Evolutionary conservation across 2,329 filamentous ascomycete species (phyloP).

Genomic region (Fusarium mundagurra): DNA sequence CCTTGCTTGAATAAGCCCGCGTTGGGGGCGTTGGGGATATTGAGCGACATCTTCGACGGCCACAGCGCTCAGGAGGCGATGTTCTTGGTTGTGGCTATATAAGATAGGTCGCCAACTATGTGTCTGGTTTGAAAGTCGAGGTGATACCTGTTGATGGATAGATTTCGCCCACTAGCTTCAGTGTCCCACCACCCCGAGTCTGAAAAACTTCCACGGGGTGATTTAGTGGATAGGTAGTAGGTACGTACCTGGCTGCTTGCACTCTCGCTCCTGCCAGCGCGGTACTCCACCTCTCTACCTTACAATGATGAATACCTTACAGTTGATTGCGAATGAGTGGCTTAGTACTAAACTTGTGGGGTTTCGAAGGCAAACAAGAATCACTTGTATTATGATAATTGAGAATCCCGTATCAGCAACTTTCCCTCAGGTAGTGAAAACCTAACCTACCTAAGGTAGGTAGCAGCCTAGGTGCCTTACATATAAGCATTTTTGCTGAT

Average conservation of each 20-base stretch:
- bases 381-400: background rate
- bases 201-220: slow-evolving; percentile 43
- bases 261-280: background rate
- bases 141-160: slow-evolving; percentile 32
- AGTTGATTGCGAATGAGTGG: background rate
- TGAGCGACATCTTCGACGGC: slow-evolving; percentile 81
- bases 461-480: background rate
- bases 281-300: background rate
- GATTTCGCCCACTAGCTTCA: slow-evolving; percentile 41
- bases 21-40: slow-evolving; percentile 94
- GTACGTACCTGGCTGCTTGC: slow-evolving; percentile 38
- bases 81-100: slow-evolving; percentile 31
- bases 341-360: background rate
- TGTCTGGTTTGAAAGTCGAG: slow-evolving; percentile 36
- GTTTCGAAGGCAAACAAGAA: background rate
- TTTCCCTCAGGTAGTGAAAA: background rate
- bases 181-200: slow-evolving; percentile 27
- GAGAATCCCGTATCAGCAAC: background rate
- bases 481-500: background rate
- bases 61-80: slow-evolving; percentile 29
- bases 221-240: slow-evolving; percentile 37
- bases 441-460: background rate
- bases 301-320: background rate
- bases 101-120: slow-evolving; percentile 20
- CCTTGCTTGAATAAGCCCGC: slow-evolving; percentile 93